Evolutionary conservation across 2,329 filamentous ascomycete genomes (phyloP), one percentile per base, ranked within the genome.

Genomic region (Colletotrichum higginsianum): DNA sequence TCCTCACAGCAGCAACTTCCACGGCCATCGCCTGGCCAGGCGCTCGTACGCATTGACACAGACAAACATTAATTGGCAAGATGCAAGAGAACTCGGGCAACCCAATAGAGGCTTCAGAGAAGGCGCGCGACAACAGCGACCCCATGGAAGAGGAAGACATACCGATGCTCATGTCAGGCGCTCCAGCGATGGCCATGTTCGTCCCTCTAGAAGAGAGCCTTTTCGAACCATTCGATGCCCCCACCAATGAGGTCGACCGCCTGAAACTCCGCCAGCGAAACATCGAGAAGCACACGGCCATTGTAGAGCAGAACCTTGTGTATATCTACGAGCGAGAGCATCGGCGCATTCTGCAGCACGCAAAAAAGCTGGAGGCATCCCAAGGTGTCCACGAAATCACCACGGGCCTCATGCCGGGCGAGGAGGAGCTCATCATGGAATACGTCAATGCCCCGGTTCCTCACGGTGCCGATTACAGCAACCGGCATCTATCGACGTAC

Each of bases 271-370:
- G 79, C 52, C 72, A 81, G 13, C 68, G 77, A 42, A 79, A 75
- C 42, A 68, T 82, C 46, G 80, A 82, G 42, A 74, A 75, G 62
- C 77, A 81, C 62, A 75, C 75, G 15, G 67, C 67, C 1, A 78
- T 75, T 16, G 79, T 82, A 23, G 75, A 75, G 38, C 75, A 78
- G 26, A 82, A 81, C 55, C 69, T 82, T 26, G 47, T 78, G 38
- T 78, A 77, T 70, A 77, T 82, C 58, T 79, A 81, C 47, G 75
- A 78, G 58, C 78, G 80, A 23, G 81, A 83, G 73, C 78, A 78
- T 66, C 69, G 66, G 30, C 80, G 80, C 16, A 76, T 80, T 38
- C 50, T 80, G 4, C 67, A 69, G 18, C 71, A 74, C 9, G 78
- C 78, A 3, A 73, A 73, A 13, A 63, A 30, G 15, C 50, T 46